Evolutionary conservation across 139 green algal species (phyloP).

Genomic region (Ulvella scutata): DNA sequence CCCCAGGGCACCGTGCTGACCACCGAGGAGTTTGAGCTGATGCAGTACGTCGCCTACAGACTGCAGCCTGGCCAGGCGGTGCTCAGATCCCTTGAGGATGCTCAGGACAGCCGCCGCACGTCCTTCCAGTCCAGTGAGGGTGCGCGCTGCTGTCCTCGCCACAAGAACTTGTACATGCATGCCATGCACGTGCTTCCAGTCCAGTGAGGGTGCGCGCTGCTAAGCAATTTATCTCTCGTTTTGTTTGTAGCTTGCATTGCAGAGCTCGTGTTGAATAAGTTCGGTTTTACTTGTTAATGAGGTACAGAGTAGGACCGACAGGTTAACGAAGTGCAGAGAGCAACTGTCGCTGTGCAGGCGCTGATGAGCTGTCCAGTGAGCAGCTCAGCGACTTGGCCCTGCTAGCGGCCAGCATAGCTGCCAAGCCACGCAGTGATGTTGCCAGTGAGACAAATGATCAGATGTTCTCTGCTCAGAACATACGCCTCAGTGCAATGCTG

Average conservation of each 20-base stretch:
- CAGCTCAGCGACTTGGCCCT: conserved; percentile 18
- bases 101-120: neutral
- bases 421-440: neutral
- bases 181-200: neutral
- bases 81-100: neutral
- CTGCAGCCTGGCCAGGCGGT: conserved; percentile 13
- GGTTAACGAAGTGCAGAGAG: too few relatives aligned
- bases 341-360: neutral
- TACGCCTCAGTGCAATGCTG: neutral
- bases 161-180: neutral
- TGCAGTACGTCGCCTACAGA: conserved; percentile 24
- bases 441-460: neutral
- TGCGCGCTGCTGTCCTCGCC: neutral
- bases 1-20: neutral
- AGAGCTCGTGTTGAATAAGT: too few relatives aligned
- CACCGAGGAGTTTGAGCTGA: conserved; percentile 55
- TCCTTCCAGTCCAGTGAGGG: neutral
- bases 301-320: too few relatives aligned
- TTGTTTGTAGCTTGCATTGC: too few relatives aligned
- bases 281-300: too few relatives aligned
- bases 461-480: neutral
- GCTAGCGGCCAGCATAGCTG: conserved; percentile 1
- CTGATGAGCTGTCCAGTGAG: conserved; percentile 10
- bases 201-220: neutral
- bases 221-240: too few relatives aligned